Conservation (phyloP, 805 yeast species). For the Candida bentonensis region DNA sequence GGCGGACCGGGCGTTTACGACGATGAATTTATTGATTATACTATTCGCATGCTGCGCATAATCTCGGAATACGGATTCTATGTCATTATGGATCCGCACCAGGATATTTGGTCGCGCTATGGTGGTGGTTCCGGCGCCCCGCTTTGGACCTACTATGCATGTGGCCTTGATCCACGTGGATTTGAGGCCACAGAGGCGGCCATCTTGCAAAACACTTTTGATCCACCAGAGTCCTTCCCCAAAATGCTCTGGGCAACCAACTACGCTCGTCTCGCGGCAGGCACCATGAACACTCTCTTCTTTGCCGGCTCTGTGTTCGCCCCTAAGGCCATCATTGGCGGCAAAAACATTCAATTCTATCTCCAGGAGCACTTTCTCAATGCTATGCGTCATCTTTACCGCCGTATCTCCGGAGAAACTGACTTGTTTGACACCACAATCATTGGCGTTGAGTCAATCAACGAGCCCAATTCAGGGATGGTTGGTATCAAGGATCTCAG, state of each 20-base stretch:
- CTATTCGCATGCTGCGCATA: constrained; percentile 44
- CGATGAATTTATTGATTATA: constrained; percentile 56
- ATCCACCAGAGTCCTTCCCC: constrained; percentile 37
- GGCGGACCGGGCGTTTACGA: constrained; percentile 76
- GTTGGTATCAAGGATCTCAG: constrained; percentile 47
- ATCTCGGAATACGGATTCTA: constrained; percentile 51
- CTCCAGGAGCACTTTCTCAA: constrained; percentile 49
- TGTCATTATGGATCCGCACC: constrained; percentile 79
- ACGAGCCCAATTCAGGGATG: constrained; percentile 74
- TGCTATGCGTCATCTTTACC: constrained; percentile 37
- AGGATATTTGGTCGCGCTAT: constrained; percentile 86
- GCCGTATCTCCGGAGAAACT: constrained; percentile 29
- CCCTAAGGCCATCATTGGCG: constrained; percentile 60
- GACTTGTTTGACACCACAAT: constrained; percentile 37
- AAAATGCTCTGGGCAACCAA: constrained; percentile 93
- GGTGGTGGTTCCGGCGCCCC: constrained; percentile 93
- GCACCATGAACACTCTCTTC: constrained; percentile 75
- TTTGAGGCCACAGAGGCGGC: constrained; percentile 65
- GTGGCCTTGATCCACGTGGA: constrained; percentile 66
- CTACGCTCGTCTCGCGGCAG: constrained; percentile 58
- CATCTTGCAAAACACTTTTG: constrained; percentile 43
- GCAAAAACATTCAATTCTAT: constrained; percentile 62
- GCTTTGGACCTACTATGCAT: constrained; percentile 80
- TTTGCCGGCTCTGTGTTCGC: constrained; percentile 67
- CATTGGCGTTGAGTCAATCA: constrained; percentile 71